Evolutionary conservation across 2,329 filamentous ascomycete genomes (phyloP).

Genomic region (Botrytis deweyae): DNA sequence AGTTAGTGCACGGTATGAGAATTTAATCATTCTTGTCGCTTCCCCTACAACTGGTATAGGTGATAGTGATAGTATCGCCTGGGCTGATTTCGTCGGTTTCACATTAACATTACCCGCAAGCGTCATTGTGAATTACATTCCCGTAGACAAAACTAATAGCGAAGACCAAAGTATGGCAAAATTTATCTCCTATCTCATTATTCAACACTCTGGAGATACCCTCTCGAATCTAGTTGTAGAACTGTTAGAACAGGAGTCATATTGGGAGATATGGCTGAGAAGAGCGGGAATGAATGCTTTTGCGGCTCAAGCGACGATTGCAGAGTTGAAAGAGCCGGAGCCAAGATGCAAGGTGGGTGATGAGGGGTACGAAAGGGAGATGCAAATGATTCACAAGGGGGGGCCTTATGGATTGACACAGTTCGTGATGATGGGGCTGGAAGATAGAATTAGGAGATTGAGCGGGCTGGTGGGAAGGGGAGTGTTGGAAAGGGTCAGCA

Average conservation of each 20-base stretch:
- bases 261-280: slow-evolving; percentile 67
- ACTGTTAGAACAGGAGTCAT: slow-evolving; percentile 57
- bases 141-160: slow-evolving; percentile 22
- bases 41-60: slow-evolving; percentile 44
- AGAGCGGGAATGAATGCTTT: slow-evolving; percentile 67
- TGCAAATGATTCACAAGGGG: neutral
- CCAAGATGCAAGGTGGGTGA: slow-evolving; percentile 21
- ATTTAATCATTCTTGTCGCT: slow-evolving; percentile 67
- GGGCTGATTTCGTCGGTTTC: slow-evolving; percentile 38
- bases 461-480: slow-evolving; percentile 51
- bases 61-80: slow-evolving; percentile 32
- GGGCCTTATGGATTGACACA: slow-evolving; percentile 47
- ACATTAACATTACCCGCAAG: slow-evolving; percentile 41
- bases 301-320: slow-evolving; percentile 65
- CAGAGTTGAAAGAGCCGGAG: slow-evolving; percentile 44
- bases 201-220: slow-evolving; percentile 38
- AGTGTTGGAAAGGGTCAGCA: slow-evolving; percentile 53
- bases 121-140: slow-evolving; percentile 47
- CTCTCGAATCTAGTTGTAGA: neutral
- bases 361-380: slow-evolving; percentile 24
- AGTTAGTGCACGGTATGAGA: slow-evolving; percentile 62
- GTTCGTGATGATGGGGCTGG: slow-evolving; percentile 57
- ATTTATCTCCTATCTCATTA: slow-evolving; percentile 56
- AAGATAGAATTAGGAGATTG: slow-evolving; percentile 52
- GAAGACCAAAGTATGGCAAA: slow-evolving; percentile 49